A percentile compares a stretch with the other conserved stretches of the same genome.
These are phyloP conservation scores for Sporothrix humicola DNA, from an alignment of 2,329 filamentous ascomycete species.

Conservation along the genomic window DNA sequence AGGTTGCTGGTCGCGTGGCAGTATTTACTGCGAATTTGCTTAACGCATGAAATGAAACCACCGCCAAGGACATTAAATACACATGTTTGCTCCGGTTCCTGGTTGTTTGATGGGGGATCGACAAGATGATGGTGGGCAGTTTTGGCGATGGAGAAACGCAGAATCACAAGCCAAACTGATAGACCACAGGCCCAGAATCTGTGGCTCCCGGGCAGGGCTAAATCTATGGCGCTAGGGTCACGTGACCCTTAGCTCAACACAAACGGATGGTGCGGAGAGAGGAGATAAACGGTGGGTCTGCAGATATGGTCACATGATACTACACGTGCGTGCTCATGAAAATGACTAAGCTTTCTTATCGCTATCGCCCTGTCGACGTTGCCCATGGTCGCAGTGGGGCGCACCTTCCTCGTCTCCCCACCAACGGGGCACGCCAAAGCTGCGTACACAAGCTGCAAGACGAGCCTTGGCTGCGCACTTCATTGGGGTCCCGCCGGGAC, in stretches of 20 bases:
- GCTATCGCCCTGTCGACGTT: background rate
- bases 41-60: conserved; percentile 13
- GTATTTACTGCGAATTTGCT: background rate
- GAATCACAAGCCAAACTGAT: conserved; percentile 30
- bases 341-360: background rate
- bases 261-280: conserved; percentile 15
- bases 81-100: conserved; percentile 19
- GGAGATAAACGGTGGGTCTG: background rate
- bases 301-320: background rate
- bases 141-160: conserved; percentile 3
- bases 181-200: no score
- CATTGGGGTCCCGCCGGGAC: conserved; percentile 14
- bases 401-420: conserved; percentile 32
- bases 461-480: background rate
- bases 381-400: conserved; percentile 28
- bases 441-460: conserved; percentile 25
- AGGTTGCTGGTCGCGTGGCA: conserved; percentile 7
- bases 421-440: conserved; percentile 28
- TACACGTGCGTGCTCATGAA: background rate
- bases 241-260: no score
- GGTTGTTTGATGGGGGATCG: conserved; percentile 19
- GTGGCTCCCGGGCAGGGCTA: no score
- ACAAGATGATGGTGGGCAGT: conserved; percentile 7
- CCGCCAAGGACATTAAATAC: conserved; percentile 11
- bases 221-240: no score